Evolutionary conservation across 768 basidiomycete species (phyloP).

Genomic region (Tricholoma terreum): DNA sequence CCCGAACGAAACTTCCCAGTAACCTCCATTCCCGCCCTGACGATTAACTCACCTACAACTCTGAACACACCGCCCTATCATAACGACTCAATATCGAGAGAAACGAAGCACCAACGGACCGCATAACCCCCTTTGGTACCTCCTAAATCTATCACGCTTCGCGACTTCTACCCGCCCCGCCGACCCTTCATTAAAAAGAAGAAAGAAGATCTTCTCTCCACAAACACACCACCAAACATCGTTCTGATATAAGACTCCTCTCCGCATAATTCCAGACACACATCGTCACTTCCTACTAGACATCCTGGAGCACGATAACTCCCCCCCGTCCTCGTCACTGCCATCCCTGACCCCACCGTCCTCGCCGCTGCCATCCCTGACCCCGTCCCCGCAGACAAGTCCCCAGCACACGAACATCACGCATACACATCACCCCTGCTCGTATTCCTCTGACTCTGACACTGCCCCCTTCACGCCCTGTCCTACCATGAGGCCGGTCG

Average conservation of each 20-base stretch:
- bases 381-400: neutral
- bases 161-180: neutral
- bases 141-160: neutral
- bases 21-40: neutral
- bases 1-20: neutral
- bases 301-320: neutral
- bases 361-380: neutral
- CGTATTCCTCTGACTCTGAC: constrained; percentile 1
- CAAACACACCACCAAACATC: neutral
- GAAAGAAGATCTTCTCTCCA: neutral
- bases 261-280: neutral
- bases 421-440: neutral
- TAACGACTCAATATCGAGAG: neutral
- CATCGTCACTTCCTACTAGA: neutral
- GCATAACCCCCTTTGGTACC: neutral
- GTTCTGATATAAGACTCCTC: neutral
- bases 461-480: neutral
- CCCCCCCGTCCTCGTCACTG: too few relatives aligned
- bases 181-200: neutral
- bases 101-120: neutral
- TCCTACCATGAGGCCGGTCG: neutral
- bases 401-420: neutral
- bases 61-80: neutral
- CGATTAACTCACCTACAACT: neutral
- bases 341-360: neutral